Evolutionary conservation across 2,329 filamentous ascomycete species (phyloP).

Genomic region (Venturia effusa): DNA sequence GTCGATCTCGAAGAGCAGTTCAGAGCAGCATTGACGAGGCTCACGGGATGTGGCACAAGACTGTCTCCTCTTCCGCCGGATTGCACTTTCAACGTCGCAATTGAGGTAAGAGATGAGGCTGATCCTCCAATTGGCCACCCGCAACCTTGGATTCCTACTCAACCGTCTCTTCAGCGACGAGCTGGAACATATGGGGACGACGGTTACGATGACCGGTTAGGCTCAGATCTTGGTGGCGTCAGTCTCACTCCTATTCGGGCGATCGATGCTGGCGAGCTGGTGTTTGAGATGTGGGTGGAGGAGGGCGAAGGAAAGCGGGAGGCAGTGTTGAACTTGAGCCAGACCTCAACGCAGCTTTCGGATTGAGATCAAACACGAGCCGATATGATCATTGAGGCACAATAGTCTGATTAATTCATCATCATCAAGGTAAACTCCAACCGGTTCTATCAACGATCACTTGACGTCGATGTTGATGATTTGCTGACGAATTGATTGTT

Average conservation of each 20-base stretch:
- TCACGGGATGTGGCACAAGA: constrained; percentile 49
- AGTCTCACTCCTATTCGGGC: constrained; percentile 51
- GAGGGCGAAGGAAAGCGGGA: constrained; percentile 43
- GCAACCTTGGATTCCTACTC: constrained; percentile 50
- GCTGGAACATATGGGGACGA: constrained; percentile 13
- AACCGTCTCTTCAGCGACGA: constrained; percentile 32
- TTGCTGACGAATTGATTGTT: no score
- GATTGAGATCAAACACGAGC: neutral
- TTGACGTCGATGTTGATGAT: no score
- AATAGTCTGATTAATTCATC: neutral
- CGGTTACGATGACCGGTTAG: constrained; percentile 19
- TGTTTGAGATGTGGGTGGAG: constrained; percentile 61
- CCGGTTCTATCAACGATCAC: neutral
- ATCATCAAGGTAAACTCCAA: neutral
- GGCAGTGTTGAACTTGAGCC: neutral
- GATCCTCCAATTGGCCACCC: constrained; percentile 37
- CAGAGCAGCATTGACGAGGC: constrained; percentile 52
- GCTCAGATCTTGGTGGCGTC: constrained; percentile 37
- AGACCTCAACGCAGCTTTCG: neutral
- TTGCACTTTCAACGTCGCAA: constrained; percentile 65
- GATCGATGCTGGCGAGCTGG: constrained; percentile 54
- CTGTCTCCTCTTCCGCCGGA: constrained; percentile 48
- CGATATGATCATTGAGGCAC: neutral
- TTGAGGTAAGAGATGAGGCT: constrained; percentile 56
- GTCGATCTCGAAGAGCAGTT: constrained; percentile 62